phyloP scores from a whole-genome alignment of 192 early-diverging fungal species.

The Rhizoclosmatium sp. region DNA sequence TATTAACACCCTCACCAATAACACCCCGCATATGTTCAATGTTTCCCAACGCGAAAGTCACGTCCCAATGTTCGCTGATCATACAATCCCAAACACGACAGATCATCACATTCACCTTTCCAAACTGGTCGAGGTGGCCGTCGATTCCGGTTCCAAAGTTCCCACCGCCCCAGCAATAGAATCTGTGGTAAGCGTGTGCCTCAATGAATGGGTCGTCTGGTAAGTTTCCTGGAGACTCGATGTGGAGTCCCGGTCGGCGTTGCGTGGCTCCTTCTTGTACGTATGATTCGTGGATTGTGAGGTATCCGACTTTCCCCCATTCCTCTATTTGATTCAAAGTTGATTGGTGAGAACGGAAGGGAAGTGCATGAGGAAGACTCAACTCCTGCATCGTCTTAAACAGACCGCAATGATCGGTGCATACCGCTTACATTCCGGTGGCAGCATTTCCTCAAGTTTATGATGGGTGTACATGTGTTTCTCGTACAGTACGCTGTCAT shows the following conservation, averaged over 20 bases:
- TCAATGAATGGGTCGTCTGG: background rate
- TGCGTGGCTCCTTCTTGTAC: constrained; percentile 8
- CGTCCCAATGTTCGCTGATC: constrained; percentile 1
- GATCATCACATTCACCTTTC: background rate
- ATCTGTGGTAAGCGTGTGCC: background rate
- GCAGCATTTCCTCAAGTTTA: background rate
- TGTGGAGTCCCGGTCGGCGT: background rate
- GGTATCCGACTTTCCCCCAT: constrained; percentile 7
- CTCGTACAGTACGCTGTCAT: background rate
- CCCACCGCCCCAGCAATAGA: constrained; percentile 3
- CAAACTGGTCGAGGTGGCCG: background rate
- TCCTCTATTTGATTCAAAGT: background rate
- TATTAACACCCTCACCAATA: background rate
- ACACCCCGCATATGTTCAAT: constrained; percentile 1
- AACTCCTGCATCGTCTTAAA: background rate
- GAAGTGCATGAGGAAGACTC: too few species aligned
- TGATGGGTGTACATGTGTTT: background rate
- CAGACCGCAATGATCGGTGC: constrained; percentile 1
- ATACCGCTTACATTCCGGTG: constrained; percentile 7
- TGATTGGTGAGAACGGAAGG: too few species aligned
- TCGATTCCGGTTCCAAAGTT: background rate
- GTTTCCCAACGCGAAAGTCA: background rate
- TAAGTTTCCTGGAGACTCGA: constrained; percentile 17
- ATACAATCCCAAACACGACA: constrained; percentile 8
- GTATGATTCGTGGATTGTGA: constrained; percentile 7